A percentile compares a stretch with the other conserved stretches of the same genome.
phyloP scores from a whole-genome alignment of 2,329 filamentous ascomycete species.

The Dothistroma septosporum region DNA sequence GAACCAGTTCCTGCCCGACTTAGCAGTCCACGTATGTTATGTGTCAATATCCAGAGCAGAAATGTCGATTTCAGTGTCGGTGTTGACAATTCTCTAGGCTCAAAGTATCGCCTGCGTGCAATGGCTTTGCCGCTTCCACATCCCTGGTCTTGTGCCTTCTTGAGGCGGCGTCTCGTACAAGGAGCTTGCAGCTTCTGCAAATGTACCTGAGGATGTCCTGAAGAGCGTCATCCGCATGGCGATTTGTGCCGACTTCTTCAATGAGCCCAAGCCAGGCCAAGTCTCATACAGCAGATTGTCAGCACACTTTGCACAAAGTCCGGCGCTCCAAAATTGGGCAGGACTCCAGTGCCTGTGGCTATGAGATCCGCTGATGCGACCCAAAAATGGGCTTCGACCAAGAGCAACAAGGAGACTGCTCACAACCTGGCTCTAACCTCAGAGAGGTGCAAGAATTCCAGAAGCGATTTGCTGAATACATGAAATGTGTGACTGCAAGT shows the following conservation, averaged over 20 bases:
- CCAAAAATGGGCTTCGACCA: conserved; percentile 22
- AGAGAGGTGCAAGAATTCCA: conserved; percentile 18
- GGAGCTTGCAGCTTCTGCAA: conserved; percentile 9
- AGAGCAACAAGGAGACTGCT: conserved; percentile 21
- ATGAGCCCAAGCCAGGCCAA: conserved; percentile 16
- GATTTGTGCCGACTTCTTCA: conserved; percentile 16
- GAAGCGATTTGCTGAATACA: conserved; percentile 22
- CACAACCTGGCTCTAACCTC: conserved; percentile 23
- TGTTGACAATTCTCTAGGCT: too few species aligned
- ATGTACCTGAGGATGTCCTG: conserved; percentile 17
- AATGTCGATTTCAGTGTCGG: too few species aligned
- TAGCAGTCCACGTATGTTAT: too few species aligned
- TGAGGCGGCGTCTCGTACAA: conserved; percentile 10
- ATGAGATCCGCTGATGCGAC: conserved; percentile 21
- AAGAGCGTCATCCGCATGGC: conserved; percentile 25
- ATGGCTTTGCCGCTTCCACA: conserved; percentile 21
- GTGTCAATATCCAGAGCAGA: too few species aligned
- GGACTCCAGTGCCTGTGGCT: conserved; percentile 18
- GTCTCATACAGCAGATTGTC: conserved; percentile 18
- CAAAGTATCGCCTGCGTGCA: conserved; percentile 10
- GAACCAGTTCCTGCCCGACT: too few species aligned
- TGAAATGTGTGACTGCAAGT: conserved; percentile 20
- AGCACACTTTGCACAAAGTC: conserved; percentile 15
- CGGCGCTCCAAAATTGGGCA: conserved; percentile 20
- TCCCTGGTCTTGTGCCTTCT: conserved; percentile 17